These are phyloP conservation scores for Aspergillus unguis DNA, from an alignment of 2,329 filamentous ascomycete species.

Conservation along the genomic window DNA sequence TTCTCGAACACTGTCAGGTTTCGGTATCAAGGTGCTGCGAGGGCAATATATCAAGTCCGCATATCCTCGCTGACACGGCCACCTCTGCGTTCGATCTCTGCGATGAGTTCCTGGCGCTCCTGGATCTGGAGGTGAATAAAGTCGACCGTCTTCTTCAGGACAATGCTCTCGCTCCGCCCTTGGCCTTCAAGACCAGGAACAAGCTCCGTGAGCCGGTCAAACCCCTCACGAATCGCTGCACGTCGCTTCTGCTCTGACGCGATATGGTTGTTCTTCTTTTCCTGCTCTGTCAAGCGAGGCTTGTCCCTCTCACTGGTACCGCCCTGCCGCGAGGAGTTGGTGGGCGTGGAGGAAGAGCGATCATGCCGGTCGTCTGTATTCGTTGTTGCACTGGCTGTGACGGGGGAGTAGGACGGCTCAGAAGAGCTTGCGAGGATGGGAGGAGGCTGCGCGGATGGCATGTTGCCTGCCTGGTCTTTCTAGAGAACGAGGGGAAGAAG, in stretches of 20 bases:
- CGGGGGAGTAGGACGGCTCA: constrained; percentile 23
- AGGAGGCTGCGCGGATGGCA: constrained; percentile 27
- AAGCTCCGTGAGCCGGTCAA: constrained; percentile 74
- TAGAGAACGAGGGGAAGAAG: constrained; percentile 5
- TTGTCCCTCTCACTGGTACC: constrained; percentile 47
- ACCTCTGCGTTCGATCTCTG: constrained; percentile 57
- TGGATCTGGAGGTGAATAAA: constrained; percentile 61
- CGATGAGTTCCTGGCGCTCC: constrained; percentile 57
- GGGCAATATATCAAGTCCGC: constrained; percentile 18
- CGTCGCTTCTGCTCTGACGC: constrained; percentile 63
- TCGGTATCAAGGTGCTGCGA: constrained; percentile 1
- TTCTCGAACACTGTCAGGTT: constrained; percentile 2
- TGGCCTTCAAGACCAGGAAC: constrained; percentile 80
- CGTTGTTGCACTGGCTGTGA: constrained; percentile 20
- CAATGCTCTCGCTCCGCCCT: constrained; percentile 78
- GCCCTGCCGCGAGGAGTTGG: constrained; percentile 28
- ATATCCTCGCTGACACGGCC: constrained; percentile 50
- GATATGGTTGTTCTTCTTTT: constrained; percentile 73
- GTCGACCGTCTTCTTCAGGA: constrained; percentile 69
- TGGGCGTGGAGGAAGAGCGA: constrained; percentile 34
- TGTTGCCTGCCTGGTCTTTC: constrained; percentile 13
- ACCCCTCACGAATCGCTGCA: constrained; percentile 75
- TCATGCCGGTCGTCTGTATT: constrained; percentile 30
- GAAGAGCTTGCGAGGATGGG: constrained; percentile 24
- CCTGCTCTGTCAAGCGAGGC: constrained; percentile 63